Evolutionary conservation across 768 basidiomycete genomes (phyloP), one percentile per base, ranked within the genome.

Genomic region (Lactarius sanguifluus): DNA sequence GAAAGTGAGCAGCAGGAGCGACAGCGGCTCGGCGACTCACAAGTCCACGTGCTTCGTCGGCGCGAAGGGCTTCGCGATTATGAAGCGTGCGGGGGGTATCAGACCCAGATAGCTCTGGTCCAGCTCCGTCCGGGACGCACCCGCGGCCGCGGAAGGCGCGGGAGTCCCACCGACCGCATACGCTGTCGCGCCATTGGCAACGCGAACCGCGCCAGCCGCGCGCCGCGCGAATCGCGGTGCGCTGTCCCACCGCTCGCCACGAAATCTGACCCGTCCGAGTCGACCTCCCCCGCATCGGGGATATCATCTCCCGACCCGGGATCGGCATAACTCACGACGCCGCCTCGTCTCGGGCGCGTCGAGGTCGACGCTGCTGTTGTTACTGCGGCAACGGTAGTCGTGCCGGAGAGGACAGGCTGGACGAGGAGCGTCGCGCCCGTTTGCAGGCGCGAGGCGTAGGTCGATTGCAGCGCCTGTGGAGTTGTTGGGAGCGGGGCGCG

Each of bases 91-190:
- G 0, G 96, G 94, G 1, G 94, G 92, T 1, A 94, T 81, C 79
- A 86, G 81, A 0, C 96, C 96, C 62, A 98, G 77, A 77, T 95
- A 98, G 69, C 89, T 95, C 79, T 94, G 92, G 57, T 94, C 92
- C 25, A 91, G 74, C 64, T 90, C 90, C 30, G 82, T 82, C 64
- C 83, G 38, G 47, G 64, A 59, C 57, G 40, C 38, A 41, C 55
- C 59, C 20, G 36, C 36, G 16, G 9, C 59, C 38, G 65, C 72
- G 23, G 41, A 47, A 13, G 79, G 77, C 59, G 73, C 77, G 74
- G 76, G 30, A 67, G 73, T n/a, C 68, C 74, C 25, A 30, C 23
- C 23, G 9, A 79, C 75, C 2, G 83, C 76, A 75, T 83, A 83
- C 78, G 86, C 86, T 34, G 85, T 83, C 9, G 79, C 78, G 76